Base-by-base conservation (phyloP, 768 basidiomycete genomes). In the Phanerochaete carnosa region DNA sequence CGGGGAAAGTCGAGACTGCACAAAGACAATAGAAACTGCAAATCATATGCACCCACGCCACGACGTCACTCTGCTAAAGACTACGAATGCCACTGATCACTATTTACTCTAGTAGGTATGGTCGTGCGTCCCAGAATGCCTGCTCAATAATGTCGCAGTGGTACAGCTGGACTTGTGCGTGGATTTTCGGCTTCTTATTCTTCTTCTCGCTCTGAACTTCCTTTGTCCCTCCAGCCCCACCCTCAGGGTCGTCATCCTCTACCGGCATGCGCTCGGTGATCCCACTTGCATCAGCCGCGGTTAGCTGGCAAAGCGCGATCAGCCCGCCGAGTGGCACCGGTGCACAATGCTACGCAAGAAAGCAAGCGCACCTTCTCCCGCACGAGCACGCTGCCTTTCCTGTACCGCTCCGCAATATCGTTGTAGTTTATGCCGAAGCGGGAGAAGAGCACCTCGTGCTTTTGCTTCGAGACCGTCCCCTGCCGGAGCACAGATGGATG, bases 351-450 rank as follows among this genome's bases (percentile, higher is more conserved):
- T 12, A 12, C 3, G 22, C 46, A 7, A 52, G 50, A 30, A 51
- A 30, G n/a, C 30, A 29, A 26, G n/a, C 30, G 43, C 64, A 52
- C 87, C 75, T 82, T 77, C 64, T 87, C 80, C 59, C 94, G 84
- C 49, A 94, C 81, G 12, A 98, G 70, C 2, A 93, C 80, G 65
- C 90, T 95, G 12, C 97, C 97, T 70, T 95, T 96, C 54, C 90
- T 78, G 68, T 83, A 96, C 60, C 88, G 80, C 0, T 80, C 77
- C 9, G 88, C 80, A 4, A 95, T 71, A 6, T 80, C 74, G 64
- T 92, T 96, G 70, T 98, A 99, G 72, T 98, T 98, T 66, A 96
- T 85, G 3, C 81, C 79, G 68, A 95, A 98, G 15, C 80, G 81
- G 13, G 83, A 78, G 75, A 88, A 95, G 1, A 99, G 78, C 3